Conservation (phyloP, 2,329 filamentous ascomycete genomes). For the Cladophialophora psammophila region DNA sequence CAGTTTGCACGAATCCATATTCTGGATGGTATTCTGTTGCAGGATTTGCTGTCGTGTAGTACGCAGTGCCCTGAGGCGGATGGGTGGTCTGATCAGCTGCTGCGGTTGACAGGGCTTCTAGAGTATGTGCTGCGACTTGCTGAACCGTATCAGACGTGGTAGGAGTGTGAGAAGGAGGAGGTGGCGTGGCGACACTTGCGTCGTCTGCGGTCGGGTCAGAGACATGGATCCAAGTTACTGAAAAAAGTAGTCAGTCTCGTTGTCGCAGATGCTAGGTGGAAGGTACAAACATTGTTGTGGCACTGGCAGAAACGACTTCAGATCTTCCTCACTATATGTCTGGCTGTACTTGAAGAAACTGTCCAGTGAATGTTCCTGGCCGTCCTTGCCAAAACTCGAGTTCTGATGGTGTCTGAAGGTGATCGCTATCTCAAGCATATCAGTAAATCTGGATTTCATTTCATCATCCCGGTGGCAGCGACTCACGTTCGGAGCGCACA, state of each 20-base stretch:
- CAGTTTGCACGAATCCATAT: constrained; percentile 33
- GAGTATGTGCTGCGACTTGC: constrained; percentile 35
- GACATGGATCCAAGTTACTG: constrained; percentile 37
- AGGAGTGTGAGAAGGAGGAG: constrained; percentile 24
- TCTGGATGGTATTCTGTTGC: constrained; percentile 28
- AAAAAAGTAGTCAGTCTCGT: constrained; percentile 8
- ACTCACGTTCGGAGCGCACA: constrained; percentile 36
- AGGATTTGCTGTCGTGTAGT: constrained; percentile 33
- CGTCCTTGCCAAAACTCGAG: constrained; percentile 45
- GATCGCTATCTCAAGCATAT: constrained; percentile 53
- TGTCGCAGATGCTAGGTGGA: neutral
- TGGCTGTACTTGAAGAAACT: constrained; percentile 35
- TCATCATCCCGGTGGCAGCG: neutral
- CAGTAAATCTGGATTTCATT: constrained; percentile 4
- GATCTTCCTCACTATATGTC: constrained; percentile 29
- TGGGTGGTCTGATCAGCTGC: constrained; percentile 31
- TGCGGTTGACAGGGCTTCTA: constrained; percentile 34
- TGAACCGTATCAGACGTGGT: constrained; percentile 28
- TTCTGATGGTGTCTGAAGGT: constrained; percentile 74
- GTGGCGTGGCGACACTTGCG: constrained; percentile 5
- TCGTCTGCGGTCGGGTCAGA: constrained; percentile 34
- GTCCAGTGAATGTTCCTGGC: constrained; percentile 26
- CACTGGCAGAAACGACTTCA: constrained; percentile 33
- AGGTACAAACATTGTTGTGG: constrained; percentile 29
- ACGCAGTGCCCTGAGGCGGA: constrained; percentile 31